A percentile compares a stretch with the other conserved stretches of the same genome.
Conservation (phyloP, 176 grass and related monocot species). For the Carex scoparia region DNA sequence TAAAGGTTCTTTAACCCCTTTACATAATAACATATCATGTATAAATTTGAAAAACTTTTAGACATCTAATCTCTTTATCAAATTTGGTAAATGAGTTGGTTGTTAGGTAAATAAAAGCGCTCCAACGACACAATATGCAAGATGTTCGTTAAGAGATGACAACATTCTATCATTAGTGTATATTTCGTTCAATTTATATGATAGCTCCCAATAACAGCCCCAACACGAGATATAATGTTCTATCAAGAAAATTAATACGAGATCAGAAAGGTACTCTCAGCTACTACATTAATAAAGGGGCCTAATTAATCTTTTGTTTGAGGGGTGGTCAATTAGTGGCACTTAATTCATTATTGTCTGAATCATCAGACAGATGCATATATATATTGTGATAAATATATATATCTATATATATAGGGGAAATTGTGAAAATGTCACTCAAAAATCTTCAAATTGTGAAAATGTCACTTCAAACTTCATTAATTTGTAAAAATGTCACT, state of each 20-base stretch:
- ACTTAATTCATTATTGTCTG: not conserved
- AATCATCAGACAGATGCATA: too few species aligned
- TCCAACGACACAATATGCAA: not conserved
- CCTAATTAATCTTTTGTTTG: not conserved
- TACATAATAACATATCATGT: not conserved
- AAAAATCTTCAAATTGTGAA: not conserved
- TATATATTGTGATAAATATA: too few species aligned
- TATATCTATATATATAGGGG: too few species aligned
- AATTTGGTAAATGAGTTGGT: conserved; percentile 5
- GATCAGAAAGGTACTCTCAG: not conserved
- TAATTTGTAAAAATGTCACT: too few species aligned
- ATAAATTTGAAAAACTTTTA: not conserved
- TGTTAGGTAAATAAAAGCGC: not conserved
- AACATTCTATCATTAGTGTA: not conserved
- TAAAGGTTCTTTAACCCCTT: too few species aligned
- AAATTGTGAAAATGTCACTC: too few species aligned
- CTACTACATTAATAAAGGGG: conserved; percentile 13
- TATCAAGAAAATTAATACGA: not conserved
- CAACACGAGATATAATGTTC: conserved; percentile 9
- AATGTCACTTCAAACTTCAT: too few species aligned
- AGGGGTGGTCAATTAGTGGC: not conserved
- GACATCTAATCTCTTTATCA: not conserved
- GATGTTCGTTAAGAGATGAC: conserved; percentile 3
- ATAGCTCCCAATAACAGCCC: not conserved
- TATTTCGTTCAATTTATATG: not conserved